Evolutionary conservation across 164 flowering plant species (phyloP).

Genomic region (Taxillus chinensis): DNA sequence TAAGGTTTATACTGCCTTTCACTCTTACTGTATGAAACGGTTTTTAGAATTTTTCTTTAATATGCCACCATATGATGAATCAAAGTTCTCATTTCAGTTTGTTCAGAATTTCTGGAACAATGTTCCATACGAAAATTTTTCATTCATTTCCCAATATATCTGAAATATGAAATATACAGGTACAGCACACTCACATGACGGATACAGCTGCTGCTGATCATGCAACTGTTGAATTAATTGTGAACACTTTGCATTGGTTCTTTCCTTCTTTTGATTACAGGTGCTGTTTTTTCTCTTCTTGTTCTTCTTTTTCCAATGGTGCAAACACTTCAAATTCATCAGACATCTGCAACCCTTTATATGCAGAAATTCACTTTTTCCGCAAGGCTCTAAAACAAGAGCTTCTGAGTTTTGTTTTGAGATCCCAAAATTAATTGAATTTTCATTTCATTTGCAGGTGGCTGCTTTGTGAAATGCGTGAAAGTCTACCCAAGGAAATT

Average conservation of each 20-base stretch:
- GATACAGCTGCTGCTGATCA: slow-evolving; percentile 91
- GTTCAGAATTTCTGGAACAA: background rate
- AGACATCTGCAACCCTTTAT: too few relatives aligned
- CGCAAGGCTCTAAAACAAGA: background rate
- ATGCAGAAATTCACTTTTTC: too few relatives aligned
- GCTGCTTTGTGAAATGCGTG: slow-evolving; percentile 86
- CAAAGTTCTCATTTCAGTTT: slow-evolving; percentile 5
- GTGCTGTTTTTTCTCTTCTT: slow-evolving; percentile 20
- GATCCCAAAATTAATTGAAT: background rate
- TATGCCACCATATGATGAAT: slow-evolving; percentile 1
- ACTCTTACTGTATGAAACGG: background rate
- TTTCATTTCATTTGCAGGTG: slow-evolving; percentile 44
- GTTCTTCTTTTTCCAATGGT: background rate
- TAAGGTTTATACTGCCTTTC: slow-evolving; percentile 44
- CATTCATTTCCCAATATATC: slow-evolving; percentile 6
- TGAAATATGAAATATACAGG: slow-evolving; percentile 40
- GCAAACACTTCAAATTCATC: too few relatives aligned
- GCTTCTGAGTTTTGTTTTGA: background rate
- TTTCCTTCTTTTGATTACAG: slow-evolving; percentile 95
- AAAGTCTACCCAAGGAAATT: slow-evolving; percentile 86
- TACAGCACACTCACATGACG: slow-evolving; percentile 97
- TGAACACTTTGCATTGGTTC: slow-evolving; percentile 59
- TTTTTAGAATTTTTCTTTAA: background rate
- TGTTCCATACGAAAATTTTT: background rate
- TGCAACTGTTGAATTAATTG: slow-evolving; percentile 76